Base-by-base conservation (phyloP, 2,329 filamentous ascomycete genomes). In the Didymella pinodella region DNA sequence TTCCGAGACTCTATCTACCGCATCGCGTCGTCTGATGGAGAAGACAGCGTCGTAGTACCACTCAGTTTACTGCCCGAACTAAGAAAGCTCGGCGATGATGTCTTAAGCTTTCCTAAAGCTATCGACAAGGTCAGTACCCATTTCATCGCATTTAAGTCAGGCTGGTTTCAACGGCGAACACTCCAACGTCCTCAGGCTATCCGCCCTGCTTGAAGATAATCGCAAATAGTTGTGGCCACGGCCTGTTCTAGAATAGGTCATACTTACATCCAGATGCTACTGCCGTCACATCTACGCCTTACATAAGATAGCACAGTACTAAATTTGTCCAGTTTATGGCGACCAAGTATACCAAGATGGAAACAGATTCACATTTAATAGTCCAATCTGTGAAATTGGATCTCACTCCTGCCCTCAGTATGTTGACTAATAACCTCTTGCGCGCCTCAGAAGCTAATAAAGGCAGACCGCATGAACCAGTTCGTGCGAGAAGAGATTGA, bases 361-460 rank as follows among this genome's bases (percentile, higher is more conserved):
- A 45, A 3, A 55, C 65, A 2, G 70, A 74, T 4, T 51, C 64
- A 5, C 44, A 56, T 2, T 18, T 69, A 3, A 20, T 64, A 1
- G 11, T 54, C 0, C 71, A 75, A 49, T 54, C 69, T 4, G 61
- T 77, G 51, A 75, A 68, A 54, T 65, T 69, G 0, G 72, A 77
- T 41, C 63, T 78, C 10, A 78, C 74, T 8, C 74, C 75, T 18
- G 66, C 69, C 29, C 66, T 78, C n/a, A 48, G 74, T 77, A 64
- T n/a, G 68, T 58, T 11, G 34, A 20, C 14, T 12, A 14, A 6
- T 43, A 4, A 1, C 8, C 20, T 22, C 14, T 7, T 49, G 3
- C 7, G 43, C 2, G 11, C 11, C 38, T 34, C 1, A 25, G n/a
- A 10, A 32, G 49, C 63, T 73, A 46, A 72, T 43, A 34, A 8